Conservation (phyloP, 2,329 filamentous ascomycete genomes). For the Nothophaeocryptopus gaeumannii region DNA sequence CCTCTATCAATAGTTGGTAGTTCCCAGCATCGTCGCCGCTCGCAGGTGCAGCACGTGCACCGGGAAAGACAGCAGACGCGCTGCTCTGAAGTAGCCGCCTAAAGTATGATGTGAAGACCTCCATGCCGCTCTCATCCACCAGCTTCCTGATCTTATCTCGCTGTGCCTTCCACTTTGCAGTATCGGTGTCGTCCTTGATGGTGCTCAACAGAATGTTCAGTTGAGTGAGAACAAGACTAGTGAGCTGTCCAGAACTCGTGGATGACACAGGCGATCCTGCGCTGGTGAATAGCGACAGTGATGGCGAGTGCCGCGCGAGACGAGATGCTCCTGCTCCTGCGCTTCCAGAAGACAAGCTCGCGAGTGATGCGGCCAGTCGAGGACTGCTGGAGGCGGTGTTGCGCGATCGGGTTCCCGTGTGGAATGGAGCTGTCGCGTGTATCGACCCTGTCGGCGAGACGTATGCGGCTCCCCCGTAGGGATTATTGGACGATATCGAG, state of each 20-base stretch:
- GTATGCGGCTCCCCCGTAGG: slow-evolving; percentile 33
- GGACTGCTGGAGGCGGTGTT: slow-evolving; percentile 53
- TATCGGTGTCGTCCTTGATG: slow-evolving; percentile 90
- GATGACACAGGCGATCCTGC: slow-evolving; percentile 51
- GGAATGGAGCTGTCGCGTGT: slow-evolving; percentile 51
- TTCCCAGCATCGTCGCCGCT: slow-evolving; percentile 65
- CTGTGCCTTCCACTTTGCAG: slow-evolving; percentile 88
- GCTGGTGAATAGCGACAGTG: slow-evolving; percentile 55
- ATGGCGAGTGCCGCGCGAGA: slow-evolving; percentile 59
- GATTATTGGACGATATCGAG: slow-evolving; percentile 54
- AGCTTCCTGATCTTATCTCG: slow-evolving; percentile 91
- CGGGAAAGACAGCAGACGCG: slow-evolving; percentile 85
- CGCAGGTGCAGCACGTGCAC: slow-evolving; percentile 60
- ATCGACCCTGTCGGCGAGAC: slow-evolving; percentile 56
- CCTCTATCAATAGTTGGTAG: slow-evolving; percentile 75
- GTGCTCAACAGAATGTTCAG: slow-evolving; percentile 91
- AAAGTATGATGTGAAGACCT: slow-evolving; percentile 95
- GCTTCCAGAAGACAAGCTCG: slow-evolving; percentile 52
- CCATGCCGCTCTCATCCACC: slow-evolving; percentile 98
- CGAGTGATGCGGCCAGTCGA: slow-evolving; percentile 55
- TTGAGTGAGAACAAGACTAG: slow-evolving; percentile 93
- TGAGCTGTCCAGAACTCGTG: slow-evolving; percentile 56
- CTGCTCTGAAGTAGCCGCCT: slow-evolving; percentile 87
- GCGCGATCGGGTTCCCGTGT: slow-evolving; percentile 56
- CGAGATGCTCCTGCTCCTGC: slow-evolving; percentile 52